Conservation (phyloP, 257 asterid species). For the Jasminum sambac region DNA sequence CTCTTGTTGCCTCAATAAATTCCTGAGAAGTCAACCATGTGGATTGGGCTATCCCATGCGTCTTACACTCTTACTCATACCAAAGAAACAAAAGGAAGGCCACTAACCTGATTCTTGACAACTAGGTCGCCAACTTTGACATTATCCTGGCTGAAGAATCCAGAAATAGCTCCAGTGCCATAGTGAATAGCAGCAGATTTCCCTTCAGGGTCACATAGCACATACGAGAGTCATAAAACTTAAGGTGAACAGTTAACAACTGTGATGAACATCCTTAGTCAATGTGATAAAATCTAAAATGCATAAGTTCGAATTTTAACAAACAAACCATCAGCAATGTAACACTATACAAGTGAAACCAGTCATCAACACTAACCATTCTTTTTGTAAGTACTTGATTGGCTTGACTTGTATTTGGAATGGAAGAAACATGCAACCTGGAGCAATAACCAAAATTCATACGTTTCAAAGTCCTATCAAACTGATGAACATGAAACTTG, state of each 20-base stretch:
- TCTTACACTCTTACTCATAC: not conserved
- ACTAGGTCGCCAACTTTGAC: slow-evolving; percentile 83
- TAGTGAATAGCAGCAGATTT: slow-evolving; percentile 85
- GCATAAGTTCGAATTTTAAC: too few species aligned
- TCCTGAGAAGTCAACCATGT: slow-evolving; percentile 44
- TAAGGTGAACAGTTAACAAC: not conserved
- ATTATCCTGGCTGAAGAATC: slow-evolving; percentile 77
- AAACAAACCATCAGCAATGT: not conserved
- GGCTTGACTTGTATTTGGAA: slow-evolving; percentile 73
- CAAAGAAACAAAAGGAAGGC: slow-evolving; percentile 5
- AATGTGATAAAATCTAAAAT: not conserved
- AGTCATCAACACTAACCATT: slow-evolving; percentile 55
- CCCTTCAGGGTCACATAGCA: slow-evolving; percentile 38
- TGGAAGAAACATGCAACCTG: slow-evolving; percentile 89
- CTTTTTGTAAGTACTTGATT: slow-evolving; percentile 68
- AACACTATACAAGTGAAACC: not conserved
- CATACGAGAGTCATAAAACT: not conserved
- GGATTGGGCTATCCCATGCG: slow-evolving; percentile 13
- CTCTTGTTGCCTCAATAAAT: slow-evolving; percentile 89
- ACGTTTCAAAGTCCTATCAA: slow-evolving; percentile 2
- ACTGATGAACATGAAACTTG: not conserved
- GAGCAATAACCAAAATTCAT: slow-evolving; percentile 21
- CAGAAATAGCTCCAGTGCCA: slow-evolving; percentile 96
- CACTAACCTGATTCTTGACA: slow-evolving; percentile 65
- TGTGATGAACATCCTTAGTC: not conserved